Conservation (phyloP, 2,329 filamentous ascomycete genomes). For the Aspergillus costaricaensis region DNA sequence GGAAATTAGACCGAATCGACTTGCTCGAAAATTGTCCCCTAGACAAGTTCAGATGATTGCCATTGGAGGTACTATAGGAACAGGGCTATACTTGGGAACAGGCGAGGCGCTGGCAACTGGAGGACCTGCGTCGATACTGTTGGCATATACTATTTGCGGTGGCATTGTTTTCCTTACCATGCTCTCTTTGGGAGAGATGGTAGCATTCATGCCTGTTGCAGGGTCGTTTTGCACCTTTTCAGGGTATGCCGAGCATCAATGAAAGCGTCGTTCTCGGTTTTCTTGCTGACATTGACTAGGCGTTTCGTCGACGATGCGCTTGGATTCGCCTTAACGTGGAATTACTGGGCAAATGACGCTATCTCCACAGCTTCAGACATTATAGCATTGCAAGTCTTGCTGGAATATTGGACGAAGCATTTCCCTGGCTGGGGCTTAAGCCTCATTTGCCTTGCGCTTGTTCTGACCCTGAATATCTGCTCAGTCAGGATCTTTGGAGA, state of each 20-base stretch:
- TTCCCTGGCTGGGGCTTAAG: conserved; percentile 66
- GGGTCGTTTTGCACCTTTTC: conserved; percentile 60
- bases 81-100: conserved; percentile 64
- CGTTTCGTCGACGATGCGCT: conserved; percentile 49
- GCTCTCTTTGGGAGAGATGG: conserved; percentile 63
- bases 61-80: conserved; percentile 50
- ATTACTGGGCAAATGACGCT: conserved; percentile 66
- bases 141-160: conserved; percentile 60
- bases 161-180: conserved; percentile 62
- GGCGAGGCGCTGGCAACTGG: conserved; percentile 62
- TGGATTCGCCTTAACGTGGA: conserved; percentile 50
- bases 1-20: conserved; percentile 45
- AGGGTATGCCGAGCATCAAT: conserved; percentile 37
- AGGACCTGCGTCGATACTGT: conserved; percentile 61
- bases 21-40: conserved; percentile 58
- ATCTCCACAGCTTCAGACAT: conserved; percentile 62
- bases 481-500: conserved; percentile 59
- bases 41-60: conserved; percentile 71
- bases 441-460: conserved; percentile 60
- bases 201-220: conserved; percentile 57
- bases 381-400: conserved; percentile 59
- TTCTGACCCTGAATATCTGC: conserved; percentile 56
- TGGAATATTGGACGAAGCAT: conserved; percentile 63
- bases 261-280: neutral
- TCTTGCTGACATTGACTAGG: conserved; percentile 21